Conservation (phyloP, 2,329 filamentous ascomycete genomes). For the Xylaria sp. region DNA sequence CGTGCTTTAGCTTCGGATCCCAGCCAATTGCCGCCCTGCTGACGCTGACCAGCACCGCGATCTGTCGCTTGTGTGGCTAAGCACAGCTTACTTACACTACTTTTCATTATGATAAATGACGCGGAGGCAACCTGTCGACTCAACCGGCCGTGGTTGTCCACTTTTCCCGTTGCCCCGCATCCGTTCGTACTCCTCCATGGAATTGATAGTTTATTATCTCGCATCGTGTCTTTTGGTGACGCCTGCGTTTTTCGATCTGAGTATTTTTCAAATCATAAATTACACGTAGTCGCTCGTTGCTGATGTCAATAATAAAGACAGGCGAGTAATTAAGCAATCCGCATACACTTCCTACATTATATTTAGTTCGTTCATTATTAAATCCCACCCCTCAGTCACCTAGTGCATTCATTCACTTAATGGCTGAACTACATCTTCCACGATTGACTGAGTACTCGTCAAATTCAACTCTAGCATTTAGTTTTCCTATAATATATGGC, state of each 20-base stretch:
- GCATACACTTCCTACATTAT: background rate
- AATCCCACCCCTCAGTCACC: background rate
- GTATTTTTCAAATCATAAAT: background rate
- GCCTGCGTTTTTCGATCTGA: background rate
- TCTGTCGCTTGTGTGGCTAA: slow-evolving; percentile 19
- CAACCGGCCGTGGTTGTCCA: background rate
- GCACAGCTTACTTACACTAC: slow-evolving; percentile 7
- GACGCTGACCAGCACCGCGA: slow-evolving; percentile 16
- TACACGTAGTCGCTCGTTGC: background rate
- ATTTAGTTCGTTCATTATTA: background rate
- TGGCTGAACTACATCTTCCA: background rate
- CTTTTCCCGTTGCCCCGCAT: slow-evolving; percentile 5
- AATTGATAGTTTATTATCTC: no score
- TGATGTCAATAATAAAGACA: background rate
- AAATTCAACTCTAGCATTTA: background rate
- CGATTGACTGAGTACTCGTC: background rate
- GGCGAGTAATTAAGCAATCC: background rate
- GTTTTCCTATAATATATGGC: background rate
- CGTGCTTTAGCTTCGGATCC: slow-evolving; percentile 20
- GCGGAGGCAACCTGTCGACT: slow-evolving; percentile 15
- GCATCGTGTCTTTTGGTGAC: background rate
- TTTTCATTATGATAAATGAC: slow-evolving; percentile 8
- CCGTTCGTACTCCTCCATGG: background rate
- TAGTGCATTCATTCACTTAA: background rate
- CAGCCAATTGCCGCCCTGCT: slow-evolving; percentile 23